Evolutionary conservation across 2,329 filamentous ascomycete species (phyloP).

Genomic region (Trichoderma sp.): DNA sequence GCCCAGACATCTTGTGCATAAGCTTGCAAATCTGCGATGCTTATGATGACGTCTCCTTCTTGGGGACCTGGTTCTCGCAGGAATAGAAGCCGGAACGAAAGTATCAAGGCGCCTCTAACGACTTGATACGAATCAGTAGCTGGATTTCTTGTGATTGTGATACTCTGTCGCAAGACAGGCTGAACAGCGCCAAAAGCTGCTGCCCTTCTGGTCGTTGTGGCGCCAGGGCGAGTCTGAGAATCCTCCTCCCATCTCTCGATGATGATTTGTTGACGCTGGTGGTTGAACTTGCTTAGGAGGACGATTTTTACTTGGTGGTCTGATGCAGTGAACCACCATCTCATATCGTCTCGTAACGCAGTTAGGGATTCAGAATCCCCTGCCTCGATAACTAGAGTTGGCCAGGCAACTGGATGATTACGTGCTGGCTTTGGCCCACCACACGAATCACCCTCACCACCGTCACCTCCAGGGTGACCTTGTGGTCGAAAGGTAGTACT

Average conservation of each 20-base stretch:
- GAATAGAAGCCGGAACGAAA: too few species aligned
- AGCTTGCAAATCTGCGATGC: too few species aligned
- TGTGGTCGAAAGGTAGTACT: background rate
- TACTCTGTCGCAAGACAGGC: background rate
- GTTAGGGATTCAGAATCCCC: background rate
- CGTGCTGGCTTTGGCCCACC: background rate
- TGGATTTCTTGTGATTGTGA: background rate
- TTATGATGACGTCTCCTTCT: too few species aligned
- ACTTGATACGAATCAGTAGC: background rate
- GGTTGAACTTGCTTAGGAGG: background rate
- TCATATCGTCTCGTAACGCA: background rate
- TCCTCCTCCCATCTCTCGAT: slow-evolving; percentile 5
- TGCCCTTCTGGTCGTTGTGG: background rate
- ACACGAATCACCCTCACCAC: background rate
- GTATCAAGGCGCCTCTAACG: too few species aligned
- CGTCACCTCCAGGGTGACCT: background rate
- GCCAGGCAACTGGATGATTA: background rate
- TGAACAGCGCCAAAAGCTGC: background rate
- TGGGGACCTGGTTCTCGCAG: too few species aligned
- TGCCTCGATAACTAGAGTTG: background rate
- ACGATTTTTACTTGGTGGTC: slow-evolving; percentile 1
- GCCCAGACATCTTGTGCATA: too few species aligned
- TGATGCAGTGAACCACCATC: slow-evolving; percentile 3
- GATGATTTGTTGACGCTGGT: background rate
- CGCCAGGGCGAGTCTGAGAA: background rate